phyloP scores from a whole-genome alignment of 2,329 filamentous ascomycete species.

The Chaetomiaceae sp. region DNA sequence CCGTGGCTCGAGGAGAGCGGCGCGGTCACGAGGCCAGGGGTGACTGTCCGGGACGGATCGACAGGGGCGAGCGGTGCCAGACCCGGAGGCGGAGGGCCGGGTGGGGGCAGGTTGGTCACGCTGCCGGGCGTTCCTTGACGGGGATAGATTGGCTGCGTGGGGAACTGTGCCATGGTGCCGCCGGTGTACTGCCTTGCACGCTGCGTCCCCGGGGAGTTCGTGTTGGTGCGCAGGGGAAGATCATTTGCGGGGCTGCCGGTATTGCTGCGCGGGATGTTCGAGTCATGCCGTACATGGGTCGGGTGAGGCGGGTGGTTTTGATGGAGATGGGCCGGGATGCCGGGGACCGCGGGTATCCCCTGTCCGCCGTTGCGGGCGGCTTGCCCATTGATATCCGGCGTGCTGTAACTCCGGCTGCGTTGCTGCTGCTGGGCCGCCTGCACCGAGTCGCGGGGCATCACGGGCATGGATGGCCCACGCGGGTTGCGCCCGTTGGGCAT shows the following conservation, averaged over 20 bases:
- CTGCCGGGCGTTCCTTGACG: constrained; percentile 40
- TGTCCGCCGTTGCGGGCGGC: constrained; percentile 51
- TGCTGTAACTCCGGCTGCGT: constrained; percentile 86
- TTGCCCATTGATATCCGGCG: constrained; percentile 81
- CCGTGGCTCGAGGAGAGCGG: constrained; percentile 22
- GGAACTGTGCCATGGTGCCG: constrained; percentile 53
- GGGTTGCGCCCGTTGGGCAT: constrained; percentile 59
- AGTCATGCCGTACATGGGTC: constrained; percentile 49
- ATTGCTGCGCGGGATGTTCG: constrained; percentile 70
- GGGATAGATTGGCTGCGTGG: constrained; percentile 49
- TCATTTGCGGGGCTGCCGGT: constrained; percentile 72
- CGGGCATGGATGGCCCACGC: constrained; percentile 75
- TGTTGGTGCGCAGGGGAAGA: constrained; percentile 63
- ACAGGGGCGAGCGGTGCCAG: constrained; percentile 33
- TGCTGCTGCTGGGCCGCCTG: constrained; percentile 55
- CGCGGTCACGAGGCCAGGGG: constrained; percentile 38
- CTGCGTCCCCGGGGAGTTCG: constrained; percentile 66
- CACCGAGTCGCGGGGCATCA: constrained; percentile 53
- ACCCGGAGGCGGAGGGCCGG: constrained; percentile 33
- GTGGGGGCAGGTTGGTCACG: constrained; percentile 24
- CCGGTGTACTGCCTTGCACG: constrained; percentile 48
- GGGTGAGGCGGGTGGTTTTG: constrained; percentile 59
- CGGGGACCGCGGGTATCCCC: constrained; percentile 63
- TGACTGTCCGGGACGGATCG: constrained; percentile 32
- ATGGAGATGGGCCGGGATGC: constrained; percentile 68